A percentile compares a stretch with the other conserved stretches of the same genome.
Evolutionary conservation across 768 basidiomycete genomes (phyloP).

Genomic region (Hirschioporus abietinus): DNA sequence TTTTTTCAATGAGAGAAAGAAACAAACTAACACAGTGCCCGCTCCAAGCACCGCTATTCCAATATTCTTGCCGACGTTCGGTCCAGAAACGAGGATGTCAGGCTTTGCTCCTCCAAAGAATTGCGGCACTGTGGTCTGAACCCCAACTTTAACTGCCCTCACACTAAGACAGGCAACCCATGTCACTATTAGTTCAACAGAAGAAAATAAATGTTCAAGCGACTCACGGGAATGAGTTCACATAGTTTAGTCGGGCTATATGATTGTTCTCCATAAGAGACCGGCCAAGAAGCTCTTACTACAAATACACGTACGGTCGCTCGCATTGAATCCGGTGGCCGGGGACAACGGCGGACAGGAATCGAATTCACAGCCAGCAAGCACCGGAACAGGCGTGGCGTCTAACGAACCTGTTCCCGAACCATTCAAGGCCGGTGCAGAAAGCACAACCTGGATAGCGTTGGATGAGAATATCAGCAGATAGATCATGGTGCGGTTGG

Average conservation of each 20-base stretch:
- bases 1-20: neutral
- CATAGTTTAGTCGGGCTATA: slow-evolving; percentile 35
- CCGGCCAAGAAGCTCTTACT: neutral
- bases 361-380: slow-evolving; percentile 37
- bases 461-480: neutral
- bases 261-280: neutral
- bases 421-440: slow-evolving; percentile 39
- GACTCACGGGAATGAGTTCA: slow-evolving; percentile 35
- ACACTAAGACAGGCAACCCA: slow-evolving; percentile 21
- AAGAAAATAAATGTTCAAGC: neutral
- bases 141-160: slow-evolving; percentile 32
- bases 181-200: neutral
- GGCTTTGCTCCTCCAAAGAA: slow-evolving; percentile 27
- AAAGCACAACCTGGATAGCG: slow-evolving; percentile 35
- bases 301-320: slow-evolving; percentile 27
- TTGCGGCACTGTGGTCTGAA: slow-evolving; percentile 31
- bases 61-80: slow-evolving; percentile 23
- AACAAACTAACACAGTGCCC: neutral
- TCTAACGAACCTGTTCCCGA: slow-evolving; percentile 43
- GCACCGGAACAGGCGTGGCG: slow-evolving; percentile 22
- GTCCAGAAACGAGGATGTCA: slow-evolving; percentile 34
- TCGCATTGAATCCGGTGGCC: slow-evolving; percentile 35
- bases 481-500: neutral
- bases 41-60: neutral
- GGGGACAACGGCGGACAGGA: slow-evolving; percentile 38